Conservation (phyloP, 106 monocot species). For the Amphibolis antarctica region DNA sequence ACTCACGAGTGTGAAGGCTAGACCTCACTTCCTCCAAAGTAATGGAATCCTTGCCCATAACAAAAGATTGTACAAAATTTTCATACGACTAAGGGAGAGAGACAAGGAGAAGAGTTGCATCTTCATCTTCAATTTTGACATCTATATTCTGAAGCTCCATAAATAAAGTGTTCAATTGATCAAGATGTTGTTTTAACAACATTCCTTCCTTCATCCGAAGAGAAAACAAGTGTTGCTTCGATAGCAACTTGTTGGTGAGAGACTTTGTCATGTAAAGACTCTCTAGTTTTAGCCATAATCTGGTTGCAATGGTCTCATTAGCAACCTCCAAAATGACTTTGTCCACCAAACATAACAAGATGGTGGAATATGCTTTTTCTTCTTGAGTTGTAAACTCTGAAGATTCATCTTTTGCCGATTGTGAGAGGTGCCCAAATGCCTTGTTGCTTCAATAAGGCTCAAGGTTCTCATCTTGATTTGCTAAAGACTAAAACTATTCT, state of each 20-base stretch:
- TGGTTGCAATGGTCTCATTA: background rate
- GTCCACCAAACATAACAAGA: background rate
- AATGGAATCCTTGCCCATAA: background rate
- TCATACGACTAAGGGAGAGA: too few species aligned
- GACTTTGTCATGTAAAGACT: constrained; percentile 1
- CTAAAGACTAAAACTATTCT: too few species aligned
- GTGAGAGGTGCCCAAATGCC: too few species aligned
- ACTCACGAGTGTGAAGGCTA: too few species aligned
- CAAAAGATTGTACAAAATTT: background rate
- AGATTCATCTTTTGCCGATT: too few species aligned
- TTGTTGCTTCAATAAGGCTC: background rate
- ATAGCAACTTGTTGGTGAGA: background rate
- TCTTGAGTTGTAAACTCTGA: too few species aligned
- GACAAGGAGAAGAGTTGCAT: background rate
- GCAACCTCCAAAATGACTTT: background rate
- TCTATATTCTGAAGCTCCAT: background rate
- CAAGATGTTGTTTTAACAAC: too few species aligned
- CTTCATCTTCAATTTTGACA: background rate
- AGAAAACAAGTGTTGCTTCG: background rate
- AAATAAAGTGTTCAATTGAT: too few species aligned
- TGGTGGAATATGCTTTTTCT: background rate
- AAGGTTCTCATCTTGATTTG: background rate
- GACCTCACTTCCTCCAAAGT: too few species aligned
- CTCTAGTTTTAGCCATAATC: background rate
- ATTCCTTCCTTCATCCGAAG: background rate